Evolutionary conservation across 805 yeast species (phyloP), one percentile per base, ranked within the genome.

Genomic region (Saturnispora halmiae): DNA sequence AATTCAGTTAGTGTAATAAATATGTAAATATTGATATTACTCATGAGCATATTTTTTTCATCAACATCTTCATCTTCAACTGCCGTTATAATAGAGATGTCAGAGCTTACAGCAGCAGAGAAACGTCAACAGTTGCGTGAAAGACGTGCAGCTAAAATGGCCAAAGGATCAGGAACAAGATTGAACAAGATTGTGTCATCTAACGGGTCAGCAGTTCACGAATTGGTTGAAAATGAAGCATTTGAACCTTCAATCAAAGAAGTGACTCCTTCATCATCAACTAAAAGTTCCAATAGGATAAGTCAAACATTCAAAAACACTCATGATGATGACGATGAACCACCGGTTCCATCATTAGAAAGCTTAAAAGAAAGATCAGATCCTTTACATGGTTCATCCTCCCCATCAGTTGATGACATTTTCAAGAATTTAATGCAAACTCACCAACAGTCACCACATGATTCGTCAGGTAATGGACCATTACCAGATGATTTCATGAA

Each of bases 61-160:
- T n/a, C 11, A 8, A 5, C 19, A n/a, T 9, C 11, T 8, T 14
- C 6, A 9, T 18, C 18, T 15, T 18, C 7, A 8, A 8, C 33
- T 31, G 7, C 33, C 7, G 6, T 8, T 31, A 9, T 31, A 15
- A 31, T n/a, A 10, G 5, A 8, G 6, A 39, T 39, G 42, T 28
- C 42, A 8, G 66, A 60, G 27, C 24, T 72, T 22, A 58, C 68
- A 26, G 78, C 74, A 6, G 77, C 75, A 31, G 84, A 78, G 48
- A 76, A 71, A 58, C 72, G 77, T 51, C 64, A 65, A 40, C 50
- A 77, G 18, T 57, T 79, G 34, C 66, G 83, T 43, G 83, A 79
- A 52, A 69, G 82, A 53, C 68, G 86, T 53, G 78, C 73, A 33
- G 78, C 81, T 46, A 78, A 77, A 54, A 67, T 79, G 65, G 79